Evolutionary conservation across 2,329 filamentous ascomycete genomes (phyloP).

Genomic region (Epichloe coenophiala): DNA sequence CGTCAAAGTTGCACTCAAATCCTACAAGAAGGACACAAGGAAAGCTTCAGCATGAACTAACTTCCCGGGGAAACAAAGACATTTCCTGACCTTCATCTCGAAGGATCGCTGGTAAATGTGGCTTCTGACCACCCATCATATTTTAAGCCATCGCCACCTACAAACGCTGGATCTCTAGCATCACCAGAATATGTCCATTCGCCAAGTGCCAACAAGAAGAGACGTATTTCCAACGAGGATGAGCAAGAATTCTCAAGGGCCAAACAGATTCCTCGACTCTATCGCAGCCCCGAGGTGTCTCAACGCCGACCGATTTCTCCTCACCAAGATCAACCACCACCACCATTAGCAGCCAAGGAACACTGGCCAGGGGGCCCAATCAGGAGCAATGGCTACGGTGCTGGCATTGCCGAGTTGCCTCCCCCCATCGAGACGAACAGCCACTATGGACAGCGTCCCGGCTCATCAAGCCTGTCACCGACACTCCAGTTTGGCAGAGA

Average conservation of each 20-base stretch:
- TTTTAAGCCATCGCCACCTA: neutral
- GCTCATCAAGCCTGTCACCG: conserved; percentile 27
- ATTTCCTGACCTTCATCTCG: conserved; percentile 30
- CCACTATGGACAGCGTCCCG: conserved; percentile 21
- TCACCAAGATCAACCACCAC: conserved; percentile 10
- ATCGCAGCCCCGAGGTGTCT: conserved; percentile 22
- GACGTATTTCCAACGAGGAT: conserved; percentile 29
- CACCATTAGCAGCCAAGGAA: conserved; percentile 14
- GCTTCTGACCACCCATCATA: neutral
- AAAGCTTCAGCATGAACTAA: neutral
- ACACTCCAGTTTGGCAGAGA: conserved; percentile 25
- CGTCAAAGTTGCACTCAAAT: neutral
- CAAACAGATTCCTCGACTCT: conserved; percentile 34
- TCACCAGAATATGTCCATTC: conserved; percentile 38
- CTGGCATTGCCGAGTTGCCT: conserved; percentile 12
- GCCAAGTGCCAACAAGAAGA: conserved; percentile 33
- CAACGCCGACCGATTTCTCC: conserved; percentile 24
- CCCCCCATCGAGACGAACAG: conserved; percentile 21
- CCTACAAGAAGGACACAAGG: neutral
- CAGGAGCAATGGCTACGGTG: conserved; percentile 19
- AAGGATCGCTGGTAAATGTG: conserved; percentile 2
- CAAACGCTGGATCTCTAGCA: conserved; percentile 9
- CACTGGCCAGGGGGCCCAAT: neutral
- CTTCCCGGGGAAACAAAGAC: conserved; percentile 20
- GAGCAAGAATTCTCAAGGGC: conserved; percentile 25